Conservation (phyloP, 768 basidiomycete species). For the Termitomyces sp. region DNA sequence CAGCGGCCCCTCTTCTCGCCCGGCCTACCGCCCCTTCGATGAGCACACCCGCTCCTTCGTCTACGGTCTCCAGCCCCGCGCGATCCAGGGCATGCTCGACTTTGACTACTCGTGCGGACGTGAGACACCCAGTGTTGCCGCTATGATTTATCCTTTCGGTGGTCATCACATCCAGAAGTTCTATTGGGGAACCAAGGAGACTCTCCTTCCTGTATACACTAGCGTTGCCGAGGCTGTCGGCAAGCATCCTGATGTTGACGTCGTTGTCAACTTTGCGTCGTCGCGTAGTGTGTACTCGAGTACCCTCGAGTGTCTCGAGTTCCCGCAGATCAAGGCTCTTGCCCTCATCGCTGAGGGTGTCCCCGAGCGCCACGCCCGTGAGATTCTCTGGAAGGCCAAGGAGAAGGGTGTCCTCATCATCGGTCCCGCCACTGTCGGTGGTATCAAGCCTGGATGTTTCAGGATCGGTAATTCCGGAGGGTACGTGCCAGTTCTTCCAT, state of each 20-base stretch:
- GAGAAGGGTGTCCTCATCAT: conserved; percentile 84
- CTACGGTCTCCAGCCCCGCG: conserved; percentile 97
- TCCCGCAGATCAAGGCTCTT: conserved; percentile 50
- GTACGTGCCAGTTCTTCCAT: conserved; percentile 33
- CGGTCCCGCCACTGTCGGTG: conserved; percentile 97
- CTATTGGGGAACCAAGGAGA: conserved; percentile 99
- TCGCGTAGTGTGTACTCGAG: conserved; percentile 92
- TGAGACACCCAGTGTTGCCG: conserved; percentile 85
- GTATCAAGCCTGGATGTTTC: conserved; percentile 99
- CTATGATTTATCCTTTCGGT: conserved; percentile 99
- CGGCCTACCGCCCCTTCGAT: conserved; percentile 90
- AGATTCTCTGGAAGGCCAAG: conserved; percentile 87
- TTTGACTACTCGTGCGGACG: conserved; percentile 99
- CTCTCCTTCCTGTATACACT: conserved; percentile 96
- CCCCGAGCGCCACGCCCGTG: conserved; percentile 94
- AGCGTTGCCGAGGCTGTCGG: conserved; percentile 82
- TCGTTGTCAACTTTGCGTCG: conserved; percentile 97
- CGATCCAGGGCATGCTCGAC: conserved; percentile 95
- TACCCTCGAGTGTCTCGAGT: conserved; percentile 85
- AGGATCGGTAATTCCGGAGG: conserved; percentile 99
- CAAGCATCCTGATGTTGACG: conserved; percentile 96
- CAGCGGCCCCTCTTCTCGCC: conserved; percentile 41
- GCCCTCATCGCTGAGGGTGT: conserved; percentile 99
- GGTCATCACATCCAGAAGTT: conserved; percentile 99
- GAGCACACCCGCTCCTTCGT: conserved; percentile 93